Base-by-base conservation (phyloP, 2,329 filamentous ascomycete genomes). In the Fusarium sp. region DNA sequence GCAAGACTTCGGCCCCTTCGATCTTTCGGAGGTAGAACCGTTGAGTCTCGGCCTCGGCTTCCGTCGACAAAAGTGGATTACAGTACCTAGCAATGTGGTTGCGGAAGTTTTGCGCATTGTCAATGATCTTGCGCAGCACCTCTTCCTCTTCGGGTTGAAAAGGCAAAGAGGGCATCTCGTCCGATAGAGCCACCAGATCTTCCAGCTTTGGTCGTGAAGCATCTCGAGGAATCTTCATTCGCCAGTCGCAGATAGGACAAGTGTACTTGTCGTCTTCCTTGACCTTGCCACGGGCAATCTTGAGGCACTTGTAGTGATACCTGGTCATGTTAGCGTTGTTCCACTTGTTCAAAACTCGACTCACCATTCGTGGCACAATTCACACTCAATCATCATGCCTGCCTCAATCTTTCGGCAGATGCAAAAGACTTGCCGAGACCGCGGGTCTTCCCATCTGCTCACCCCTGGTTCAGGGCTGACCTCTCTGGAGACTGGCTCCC, bases 371-470 rank as follows among this genome's bases (percentile, higher is more conserved):
- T 98, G 96, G 83, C 97, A 99, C 43, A 98, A 88, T 82, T 98
- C 97, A 82, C 97, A 99, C 84, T 99, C 97, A 78, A 99, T 98
- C 97, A 99, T 99, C 93, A 98, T 97, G 61, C 97, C 97, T 41
- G 96, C 95, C 83, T 99, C 97, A 8, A 95, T 91, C 73, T 92
- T 94, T 69, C 97, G 92, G 84, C 97, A 99, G 76, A 99, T 98
- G 83, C 97, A 99, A 82, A 98, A 99, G 0, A 98, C 96, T 81
- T 98, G 95, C 39, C 90, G 84, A 65, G 88, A 88, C 35, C 85
- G 91, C 80, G 86, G 89, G 78, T 93, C 88, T 77, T 92, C 87
- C 88, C 85, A 92, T 76, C 84, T 89, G 69, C 82, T 87, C 62
- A 84, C 80, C 54, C 87, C 88, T 9, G 86, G 88, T 9, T 87